Base-by-base conservation (phyloP, 768 basidiomycete genomes). In the Russula olivacea region DNA sequence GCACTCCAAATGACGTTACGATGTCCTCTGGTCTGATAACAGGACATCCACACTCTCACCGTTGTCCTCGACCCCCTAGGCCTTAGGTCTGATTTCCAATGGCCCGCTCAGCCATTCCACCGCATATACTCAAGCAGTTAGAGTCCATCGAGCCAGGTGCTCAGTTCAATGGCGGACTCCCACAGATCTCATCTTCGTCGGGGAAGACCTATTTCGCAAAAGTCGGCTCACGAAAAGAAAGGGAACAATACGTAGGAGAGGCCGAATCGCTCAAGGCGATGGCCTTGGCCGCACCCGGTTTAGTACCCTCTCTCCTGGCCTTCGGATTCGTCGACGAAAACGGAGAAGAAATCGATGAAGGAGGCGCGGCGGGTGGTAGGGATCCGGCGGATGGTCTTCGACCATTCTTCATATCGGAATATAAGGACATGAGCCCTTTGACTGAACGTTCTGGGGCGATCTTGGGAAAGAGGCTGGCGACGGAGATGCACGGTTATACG, bases 341-440 rank as follows among this genome's bases (percentile, higher is more conserved):
- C 23, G 61, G 69, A 14, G 68, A 69, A 19, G 71, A 72, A 63
- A 65, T 12, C 66, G 32, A 32, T 32, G 32, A 8, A 32, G 3
- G 30, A 32, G 5, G 1, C 32, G 7, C 36, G 36, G 36, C 34
- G 34, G 11, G 10, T 36, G 10, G 34, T 9, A 1, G 11, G 9
- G 71, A 74, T 12, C 67, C 71, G 8, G 66, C 63, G 17, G 70
- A 72, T 19, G 80, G 79, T 14, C 38, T 15, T 11, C 72, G 69
- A 38, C 87, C 88, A 0, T 87, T 80, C 71, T 87, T 91, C 74
- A 79, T 91, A 51, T 87, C 86, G 0, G 86, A 91, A 71, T 89
- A 88, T 77, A 89, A 84, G 70, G 77, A 83, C 38, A 73, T 91
- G 17, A 71, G 72, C 0, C 68, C 76, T 34, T 74, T 91, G 17